These are phyloP conservation scores for Diutina pseudorugosa DNA, from an alignment of 1,139 yeast genomes.

Conservation along the genomic window DNA sequence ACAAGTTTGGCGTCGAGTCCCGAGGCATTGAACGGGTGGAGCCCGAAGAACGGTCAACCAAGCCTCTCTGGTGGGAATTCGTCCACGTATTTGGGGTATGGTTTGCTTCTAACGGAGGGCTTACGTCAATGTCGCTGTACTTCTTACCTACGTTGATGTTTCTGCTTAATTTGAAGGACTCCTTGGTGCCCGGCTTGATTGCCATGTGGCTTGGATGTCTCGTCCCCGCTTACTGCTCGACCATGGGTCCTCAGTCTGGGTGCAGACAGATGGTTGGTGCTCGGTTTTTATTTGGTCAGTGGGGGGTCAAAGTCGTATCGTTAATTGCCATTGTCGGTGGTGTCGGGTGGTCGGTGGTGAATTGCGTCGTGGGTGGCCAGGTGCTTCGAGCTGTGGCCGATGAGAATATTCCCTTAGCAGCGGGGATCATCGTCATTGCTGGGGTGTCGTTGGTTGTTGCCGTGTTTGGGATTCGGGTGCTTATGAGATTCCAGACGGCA, in stretches of 20 bases:
- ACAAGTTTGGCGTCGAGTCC: conserved; percentile 18
- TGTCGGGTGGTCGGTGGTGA: conserved; percentile 30
- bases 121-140: conserved; percentile 28
- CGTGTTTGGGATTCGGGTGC: conserved; percentile 21
- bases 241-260: conserved; percentile 30
- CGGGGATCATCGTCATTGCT: conserved; percentile 21
- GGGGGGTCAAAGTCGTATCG: conserved; percentile 26
- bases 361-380: conserved; percentile 28
- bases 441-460: conserved; percentile 19
- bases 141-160: conserved; percentile 21
- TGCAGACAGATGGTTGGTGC: conserved; percentile 32
- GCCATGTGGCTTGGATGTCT: conserved; percentile 23
- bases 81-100: conserved; percentile 18
- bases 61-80: conserved; percentile 8
- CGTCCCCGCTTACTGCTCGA: conserved; percentile 27
- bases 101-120: conserved; percentile 29
- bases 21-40: conserved; percentile 21
- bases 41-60: conserved; percentile 15
- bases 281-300: conserved; percentile 25
- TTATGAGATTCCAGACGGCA: conserved; percentile 13
- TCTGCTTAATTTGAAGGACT: conserved; percentile 17
- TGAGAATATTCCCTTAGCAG: conserved; percentile 14
- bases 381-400: conserved; percentile 18
- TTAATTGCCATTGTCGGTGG: conserved; percentile 24
- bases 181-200: conserved; percentile 21